phyloP scores from a whole-genome alignment of 805 yeast species.

The Torulaspora gathmanii region DNA sequence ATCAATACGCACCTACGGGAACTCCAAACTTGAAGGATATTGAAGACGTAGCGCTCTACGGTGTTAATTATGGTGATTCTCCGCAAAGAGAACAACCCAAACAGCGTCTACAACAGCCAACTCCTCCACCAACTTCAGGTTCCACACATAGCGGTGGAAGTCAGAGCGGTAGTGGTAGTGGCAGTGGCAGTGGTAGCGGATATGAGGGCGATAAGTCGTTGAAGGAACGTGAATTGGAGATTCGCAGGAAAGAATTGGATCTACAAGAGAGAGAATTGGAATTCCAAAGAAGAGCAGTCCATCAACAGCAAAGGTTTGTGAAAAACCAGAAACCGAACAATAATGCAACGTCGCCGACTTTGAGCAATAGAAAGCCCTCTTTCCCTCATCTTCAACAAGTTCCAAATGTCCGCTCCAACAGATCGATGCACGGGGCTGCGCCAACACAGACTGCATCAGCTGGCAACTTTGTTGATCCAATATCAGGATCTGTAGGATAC shows the following conservation, averaged over 20 bases:
- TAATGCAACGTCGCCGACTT: slow-evolving; percentile 10
- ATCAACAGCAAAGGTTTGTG: slow-evolving; percentile 18
- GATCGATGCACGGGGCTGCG: slow-evolving; percentile 31
- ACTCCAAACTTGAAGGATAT: slow-evolving; percentile 34
- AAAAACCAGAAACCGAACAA: slow-evolving; percentile 5
- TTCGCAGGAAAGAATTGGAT: slow-evolving; percentile 33
- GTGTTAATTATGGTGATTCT: slow-evolving; percentile 30
- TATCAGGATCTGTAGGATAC: slow-evolving; percentile 14
- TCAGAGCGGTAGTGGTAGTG: slow-evolving; percentile 10
- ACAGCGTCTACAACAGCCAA: slow-evolving; percentile 11
- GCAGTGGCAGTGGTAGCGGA: slow-evolving; percentile 12
- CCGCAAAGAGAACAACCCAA: slow-evolving; percentile 20
- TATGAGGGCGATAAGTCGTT: slow-evolving; percentile 16
- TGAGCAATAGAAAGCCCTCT: slow-evolving; percentile 19
- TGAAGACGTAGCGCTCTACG: slow-evolving; percentile 33
- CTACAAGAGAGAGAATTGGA: slow-evolving; percentile 36
- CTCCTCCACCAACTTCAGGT: slow-evolving; percentile 10
- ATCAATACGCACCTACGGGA: slow-evolving; percentile 25
- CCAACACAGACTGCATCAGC: slow-evolving; percentile 17
- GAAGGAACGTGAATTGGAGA: slow-evolving; percentile 32
- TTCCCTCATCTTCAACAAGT: slow-evolving; percentile 21
- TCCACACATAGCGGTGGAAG: slow-evolving; percentile 8
- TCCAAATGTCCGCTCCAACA: slow-evolving; percentile 21
- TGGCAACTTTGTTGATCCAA: slow-evolving; percentile 24
- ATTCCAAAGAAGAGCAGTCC: slow-evolving; percentile 30